Base-by-base conservation (phyloP, 306 rosid species). In the Psophocarpus tetragonolobus region DNA sequence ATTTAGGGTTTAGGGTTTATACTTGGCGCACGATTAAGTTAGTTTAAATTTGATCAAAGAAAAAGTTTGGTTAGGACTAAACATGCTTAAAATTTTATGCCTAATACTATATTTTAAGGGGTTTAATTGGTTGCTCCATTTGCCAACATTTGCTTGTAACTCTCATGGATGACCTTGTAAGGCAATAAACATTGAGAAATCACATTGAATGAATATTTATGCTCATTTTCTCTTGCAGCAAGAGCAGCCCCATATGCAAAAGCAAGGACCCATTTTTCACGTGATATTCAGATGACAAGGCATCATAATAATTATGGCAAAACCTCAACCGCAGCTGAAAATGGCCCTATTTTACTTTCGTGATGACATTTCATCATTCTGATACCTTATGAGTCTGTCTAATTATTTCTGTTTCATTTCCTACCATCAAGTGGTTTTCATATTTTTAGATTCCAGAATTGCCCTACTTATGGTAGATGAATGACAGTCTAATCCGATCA, bases 231-330 rank as follows among this genome's bases (percentile, higher is more conserved):
- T 57, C 23, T 60, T 84, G 90, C 93, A 93, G 97, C 91, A 80
- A 90, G 97, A 81, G 92, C 87, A 33, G 93, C 98, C 54, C 97
- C 98, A 14, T 91, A 90, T 73, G 97, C 95, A 67, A 91, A 93
- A 71, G 87, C 90, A 26, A 87, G 97, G 81, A 93, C 97, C 33
- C 88, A 91, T 65, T 81, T 82, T 62, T 87, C 97, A 48, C 97
- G 93, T 10, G 91, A 93, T 79, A 82, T 93, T 77, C 98, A 91
- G 82, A 80, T 91, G 92, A 63, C 86, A 29, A 86, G 81, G 87
- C 97, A 88, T 73, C 88, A 87, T 32, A 81, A 82, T 27, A 81
- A 81, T 68, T 69, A 80, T 53, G 90, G 80, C 42, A 80, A 90
- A 69, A 64, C 95, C 29, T 87, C 82, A 71, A 87, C 90, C 0